These are phyloP conservation scores for Lachancea sp. DNA, from an alignment of 805 yeast species.

Conservation along the genomic window DNA sequence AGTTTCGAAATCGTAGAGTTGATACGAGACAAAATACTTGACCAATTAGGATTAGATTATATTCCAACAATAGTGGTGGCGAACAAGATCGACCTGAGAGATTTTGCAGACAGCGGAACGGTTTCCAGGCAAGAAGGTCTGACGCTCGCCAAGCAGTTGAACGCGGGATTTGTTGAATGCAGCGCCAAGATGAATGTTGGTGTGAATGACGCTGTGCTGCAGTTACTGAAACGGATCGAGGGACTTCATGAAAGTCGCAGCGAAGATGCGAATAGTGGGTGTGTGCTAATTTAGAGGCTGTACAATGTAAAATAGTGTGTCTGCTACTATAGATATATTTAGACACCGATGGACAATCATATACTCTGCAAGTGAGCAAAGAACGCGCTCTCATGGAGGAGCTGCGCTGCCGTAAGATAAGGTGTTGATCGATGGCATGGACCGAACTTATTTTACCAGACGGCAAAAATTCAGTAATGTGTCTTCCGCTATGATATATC, in stretches of 20 bases:
- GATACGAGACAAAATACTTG: constrained; percentile 77
- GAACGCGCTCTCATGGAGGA: too few relatives aligned
- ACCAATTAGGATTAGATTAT: constrained; percentile 54
- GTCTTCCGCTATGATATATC: background rate
- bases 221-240: constrained; percentile 20
- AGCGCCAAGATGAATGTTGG: constrained; percentile 24
- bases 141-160: constrained; percentile 12
- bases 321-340: constrained; percentile 1
- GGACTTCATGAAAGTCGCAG: constrained; percentile 5
- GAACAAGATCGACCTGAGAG: constrained; percentile 24
- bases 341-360: too few relatives aligned
- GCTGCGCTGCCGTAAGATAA: too few relatives aligned
- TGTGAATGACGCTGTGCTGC: constrained; percentile 20
- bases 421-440: too few relatives aligned
- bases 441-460: too few relatives aligned
- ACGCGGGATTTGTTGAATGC: constrained; percentile 26
- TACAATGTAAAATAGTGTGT: constrained; percentile 5
- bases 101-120: constrained; percentile 2
- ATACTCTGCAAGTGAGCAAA: too few relatives aligned
- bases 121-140: constrained; percentile 21
- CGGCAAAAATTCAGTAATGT: background rate
- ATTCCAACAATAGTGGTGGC: constrained; percentile 75
- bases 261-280: background rate
- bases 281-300: constrained; percentile 1
- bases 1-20: constrained; percentile 71